Base-by-base conservation (phyloP, 1,139 yeast genomes). In the Magnusiomyces ingens region DNA sequence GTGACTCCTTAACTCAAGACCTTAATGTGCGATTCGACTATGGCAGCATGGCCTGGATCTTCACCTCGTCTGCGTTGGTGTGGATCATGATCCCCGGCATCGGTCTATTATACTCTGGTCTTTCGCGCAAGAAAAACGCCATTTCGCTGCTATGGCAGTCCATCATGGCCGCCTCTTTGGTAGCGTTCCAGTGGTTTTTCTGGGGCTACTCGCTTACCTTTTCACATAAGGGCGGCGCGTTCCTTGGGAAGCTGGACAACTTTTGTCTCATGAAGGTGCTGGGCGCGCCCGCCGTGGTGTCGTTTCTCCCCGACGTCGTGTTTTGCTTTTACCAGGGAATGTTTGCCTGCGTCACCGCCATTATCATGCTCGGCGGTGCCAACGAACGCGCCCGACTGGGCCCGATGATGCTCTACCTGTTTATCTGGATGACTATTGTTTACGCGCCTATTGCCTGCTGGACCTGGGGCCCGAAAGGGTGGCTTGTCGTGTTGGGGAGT, bases 31-130 rank as follows among this genome's bases (percentile, higher is more conserved):
- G 80, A 64, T 91, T 79, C 68, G 84, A 85, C 59, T 84, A 57
- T 46, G 73, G 63, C 49, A 89, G 89, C 68, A 85, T 88, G 91
- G 89, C 82, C 18, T 91, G 96, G 96, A 78, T 91, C 57, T 90
- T 85, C 68, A 77, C 80, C 13, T 79, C 93, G 11, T 81, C 83
- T 6, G 84, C 79, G 15, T 75, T 90, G 56, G 96, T 90, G 59
- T 89, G 95, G 93, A 81, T 90, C 64, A 90, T 91, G 96, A 80
- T 85, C 67, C 97, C 97, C 38, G 98, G 98, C 57, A 84, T 91
- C 52, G 98, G 97, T 55, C 73, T 91, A 52, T 75, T 90, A 58
- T 91, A 91, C 71, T 86, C 95, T 37, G 98, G 98, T 60, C 75
- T 90, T 59, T 84, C 96, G 10, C 81, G 98, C 70, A 90, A 90